Conservation (phyloP, 1,139 yeast genomes). For the Blastobotrys raffinosifermentans region DNA sequence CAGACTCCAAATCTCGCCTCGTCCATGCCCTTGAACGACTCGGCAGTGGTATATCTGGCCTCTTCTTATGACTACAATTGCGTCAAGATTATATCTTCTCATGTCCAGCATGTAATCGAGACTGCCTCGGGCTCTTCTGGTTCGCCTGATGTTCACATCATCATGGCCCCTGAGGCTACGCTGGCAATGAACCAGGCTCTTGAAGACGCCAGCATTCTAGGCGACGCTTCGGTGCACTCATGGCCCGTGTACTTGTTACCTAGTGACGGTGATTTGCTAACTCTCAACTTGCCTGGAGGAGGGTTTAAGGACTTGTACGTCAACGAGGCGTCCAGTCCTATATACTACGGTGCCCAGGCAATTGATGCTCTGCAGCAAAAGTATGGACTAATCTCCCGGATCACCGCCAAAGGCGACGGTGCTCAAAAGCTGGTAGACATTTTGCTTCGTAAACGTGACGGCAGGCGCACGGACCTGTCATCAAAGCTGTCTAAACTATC, state of each 20-base stretch:
- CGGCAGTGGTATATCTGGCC: constrained; percentile 21
- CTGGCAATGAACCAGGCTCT: constrained; percentile 30
- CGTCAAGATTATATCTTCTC: constrained; percentile 23
- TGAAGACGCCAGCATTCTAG: constrained; percentile 34
- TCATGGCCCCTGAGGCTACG: constrained; percentile 34
- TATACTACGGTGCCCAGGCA: constrained; percentile 39
- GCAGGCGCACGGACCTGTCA: constrained; percentile 22
- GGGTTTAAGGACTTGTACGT: constrained; percentile 34
- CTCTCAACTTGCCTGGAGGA: constrained; percentile 31
- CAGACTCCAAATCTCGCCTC: constrained; percentile 19
- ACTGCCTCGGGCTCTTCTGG: constrained; percentile 7
- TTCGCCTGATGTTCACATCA: constrained; percentile 20
- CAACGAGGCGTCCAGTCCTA: constrained; percentile 32
- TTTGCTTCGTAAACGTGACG: constrained; percentile 23
- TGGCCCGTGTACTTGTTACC: constrained; percentile 36
- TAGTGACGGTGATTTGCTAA: constrained; percentile 28
- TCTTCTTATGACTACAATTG: constrained; percentile 18
- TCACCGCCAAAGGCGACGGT: constrained; percentile 45
- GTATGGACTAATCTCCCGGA: constrained; percentile 37
- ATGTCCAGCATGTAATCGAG: constrained; percentile 17
- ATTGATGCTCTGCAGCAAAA: constrained; percentile 33
- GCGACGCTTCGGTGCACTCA: constrained; percentile 32
- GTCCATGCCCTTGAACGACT: constrained; percentile 10
- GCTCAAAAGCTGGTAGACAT: constrained; percentile 40
- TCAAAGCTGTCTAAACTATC: constrained; percentile 1